Conservation (phyloP, 139 green algal genomes). For the Closterium sp. region DNA sequence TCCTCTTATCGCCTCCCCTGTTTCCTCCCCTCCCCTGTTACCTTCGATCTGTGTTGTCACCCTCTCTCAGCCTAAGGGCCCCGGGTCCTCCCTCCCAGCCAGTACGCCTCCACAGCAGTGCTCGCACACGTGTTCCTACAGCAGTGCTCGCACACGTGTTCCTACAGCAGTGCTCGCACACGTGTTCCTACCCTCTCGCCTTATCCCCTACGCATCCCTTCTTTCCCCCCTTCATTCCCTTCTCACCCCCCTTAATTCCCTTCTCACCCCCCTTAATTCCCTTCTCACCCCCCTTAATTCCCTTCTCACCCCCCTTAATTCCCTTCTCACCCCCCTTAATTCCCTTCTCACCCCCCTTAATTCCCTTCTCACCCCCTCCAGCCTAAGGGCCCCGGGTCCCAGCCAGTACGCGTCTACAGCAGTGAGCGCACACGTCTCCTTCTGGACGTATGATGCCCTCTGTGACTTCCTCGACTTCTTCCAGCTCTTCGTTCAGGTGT, state of each 20-base stretch:
- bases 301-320: not conserved
- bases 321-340: no score
- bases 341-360: not conserved
- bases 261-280: not conserved
- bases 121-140: not conserved
- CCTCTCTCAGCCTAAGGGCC: not conserved
- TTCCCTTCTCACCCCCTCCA: no score
- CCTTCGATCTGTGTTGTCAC: no score
- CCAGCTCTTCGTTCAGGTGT: conserved; percentile 10
- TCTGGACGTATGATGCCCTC: conserved; percentile 14
- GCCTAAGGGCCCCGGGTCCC: not conserved
- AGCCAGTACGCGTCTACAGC: conserved; percentile 19
- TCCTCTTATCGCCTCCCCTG: not conserved
- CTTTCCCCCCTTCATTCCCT: not conserved
- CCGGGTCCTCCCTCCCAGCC: not conserved
- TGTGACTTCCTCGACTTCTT: conserved; percentile 22
- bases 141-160: not conserved
- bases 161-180: no score
- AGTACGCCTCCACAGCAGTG: not conserved
- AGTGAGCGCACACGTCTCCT: not conserved
- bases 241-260: not conserved
- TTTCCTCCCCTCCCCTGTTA: not conserved
- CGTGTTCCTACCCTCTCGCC: not conserved
- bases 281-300: not conserved
- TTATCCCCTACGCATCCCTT: not conserved